Evolutionary conservation across 352 stramenopile species (phyloP), one percentile per base, ranked within the genome.

Genomic region (Globisporangium cystogenes): DNA sequence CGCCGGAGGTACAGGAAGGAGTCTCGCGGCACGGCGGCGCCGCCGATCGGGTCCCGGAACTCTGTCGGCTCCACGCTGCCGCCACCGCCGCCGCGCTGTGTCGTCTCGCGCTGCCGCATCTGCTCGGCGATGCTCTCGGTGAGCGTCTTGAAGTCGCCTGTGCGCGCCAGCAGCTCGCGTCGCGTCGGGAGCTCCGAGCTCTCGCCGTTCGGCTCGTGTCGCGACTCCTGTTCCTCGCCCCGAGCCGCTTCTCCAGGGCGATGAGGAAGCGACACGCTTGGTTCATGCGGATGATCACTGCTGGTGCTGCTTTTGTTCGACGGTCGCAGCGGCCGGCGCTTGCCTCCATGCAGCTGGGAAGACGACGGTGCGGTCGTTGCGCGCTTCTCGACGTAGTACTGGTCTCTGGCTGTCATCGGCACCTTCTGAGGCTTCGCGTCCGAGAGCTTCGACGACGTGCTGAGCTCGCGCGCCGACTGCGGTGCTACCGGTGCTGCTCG

Each of bases 1-100:
- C 82, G 67, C 3, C 67, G 62, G 29, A 92, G 59, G 48, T 92
- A 92, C n/a, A 92, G 62, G 44, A 92, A 92, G 2, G 82, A 88
- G 41, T 90, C 76, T 1, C 56, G 55, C 11, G 69, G 52, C n/a
- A 80, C 58, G 7, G 61, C 54, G 1, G 64, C 54, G 10, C 31
- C 23, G 2, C 16, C 36, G 1, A 41, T 33, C 1, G 23, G n/a
- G 5, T 21, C 26, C 16, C 15, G 2, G n/a, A 44, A 23, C 14
- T 31, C 41, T 14, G 36, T 26, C 14, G 24, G 24, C 53, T 41
- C 8, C 12, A 24, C 7, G 8, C 3, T 14, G 10, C 8, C 7
- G 8, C 21, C 39, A 14, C 20, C 39, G 4, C 0, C 3, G 20
- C n/a, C 14, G 16, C 31, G 23, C 20, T 26, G 12, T 3, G 23